Evolutionary conservation across 1,284 basidiomycete species (phyloP).

Genomic region (Leccinum griseonigrum): DNA sequence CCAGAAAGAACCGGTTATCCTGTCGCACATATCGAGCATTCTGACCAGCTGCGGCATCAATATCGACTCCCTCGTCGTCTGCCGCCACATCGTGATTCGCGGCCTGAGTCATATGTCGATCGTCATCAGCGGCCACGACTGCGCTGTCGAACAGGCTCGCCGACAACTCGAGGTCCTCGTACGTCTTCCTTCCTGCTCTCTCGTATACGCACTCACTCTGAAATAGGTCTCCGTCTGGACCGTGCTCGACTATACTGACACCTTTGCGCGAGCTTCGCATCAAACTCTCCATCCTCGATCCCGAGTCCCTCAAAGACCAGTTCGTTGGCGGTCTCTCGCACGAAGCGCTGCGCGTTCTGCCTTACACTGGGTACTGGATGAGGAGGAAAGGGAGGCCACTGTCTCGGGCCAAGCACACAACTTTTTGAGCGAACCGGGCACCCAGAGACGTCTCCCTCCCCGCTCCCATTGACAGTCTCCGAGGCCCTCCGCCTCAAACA

Average conservation of each 20-base stretch:
- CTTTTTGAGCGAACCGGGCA: constrained; percentile 61
- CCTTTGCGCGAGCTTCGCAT: constrained; percentile 84
- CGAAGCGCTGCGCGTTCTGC: constrained; percentile 41
- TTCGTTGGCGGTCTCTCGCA: constrained; percentile 80
- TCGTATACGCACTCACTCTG: neutral
- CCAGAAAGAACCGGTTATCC: constrained; percentile 98
- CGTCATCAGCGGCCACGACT: constrained; percentile 94
- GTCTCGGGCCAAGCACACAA: constrained; percentile 56
- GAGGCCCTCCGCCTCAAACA: constrained; percentile 90
- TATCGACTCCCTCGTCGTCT: constrained; percentile 98
- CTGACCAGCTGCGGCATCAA: constrained; percentile 98
- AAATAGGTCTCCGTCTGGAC: constrained; percentile 94
- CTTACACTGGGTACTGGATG: constrained; percentile 2
- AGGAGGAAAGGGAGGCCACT: too few species aligned
- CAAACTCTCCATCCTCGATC: constrained; percentile 95
- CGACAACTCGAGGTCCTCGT: constrained; percentile 93
- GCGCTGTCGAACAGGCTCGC: constrained; percentile 95
- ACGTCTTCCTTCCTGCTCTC: constrained; percentile 32
- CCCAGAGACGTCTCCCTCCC: constrained; percentile 34
- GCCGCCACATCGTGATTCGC: constrained; percentile 89
- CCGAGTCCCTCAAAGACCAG: constrained; percentile 94
- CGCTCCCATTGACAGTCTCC: constrained; percentile 62
- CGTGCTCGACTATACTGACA: constrained; percentile 93
- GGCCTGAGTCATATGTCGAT: constrained; percentile 99
- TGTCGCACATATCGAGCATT: constrained; percentile 97